phyloP scores from a whole-genome alignment of 2,329 filamentous ascomycete species.

The Sporothrix schenckii region DNA sequence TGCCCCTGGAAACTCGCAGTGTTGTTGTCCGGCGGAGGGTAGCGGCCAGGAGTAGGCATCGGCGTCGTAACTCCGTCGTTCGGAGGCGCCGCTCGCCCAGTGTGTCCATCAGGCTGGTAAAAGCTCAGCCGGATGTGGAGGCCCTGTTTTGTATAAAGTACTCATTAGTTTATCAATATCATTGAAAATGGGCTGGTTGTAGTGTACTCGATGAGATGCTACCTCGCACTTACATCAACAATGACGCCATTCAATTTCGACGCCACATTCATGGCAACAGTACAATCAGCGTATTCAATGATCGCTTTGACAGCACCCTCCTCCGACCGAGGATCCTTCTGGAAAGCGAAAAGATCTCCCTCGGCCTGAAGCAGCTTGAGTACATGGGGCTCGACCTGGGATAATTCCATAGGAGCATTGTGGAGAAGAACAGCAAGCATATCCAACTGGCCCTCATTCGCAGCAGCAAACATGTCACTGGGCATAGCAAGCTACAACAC shows the following conservation, averaged over 20 bases:
- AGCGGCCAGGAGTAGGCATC: conserved; percentile 35
- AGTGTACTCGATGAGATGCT: no score
- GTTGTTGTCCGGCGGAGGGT: conserved; percentile 28
- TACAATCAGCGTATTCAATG: conserved; percentile 57
- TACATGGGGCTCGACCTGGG: conserved; percentile 46
- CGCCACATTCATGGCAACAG: conserved; percentile 49
- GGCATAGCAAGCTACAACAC: conserved; percentile 40
- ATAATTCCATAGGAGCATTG: conserved; percentile 33
- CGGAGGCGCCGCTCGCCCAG: conserved; percentile 24
- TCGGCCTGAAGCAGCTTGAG: conserved; percentile 50
- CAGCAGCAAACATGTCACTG: conserved; percentile 42
- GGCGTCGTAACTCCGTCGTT: conserved; percentile 35
- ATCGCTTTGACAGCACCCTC: conserved; percentile 53
- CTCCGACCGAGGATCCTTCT: conserved; percentile 47
- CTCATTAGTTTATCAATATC: background rate
- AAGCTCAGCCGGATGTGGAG: conserved; percentile 33
- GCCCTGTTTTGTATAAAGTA: conserved; percentile 29
- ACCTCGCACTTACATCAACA: conserved; percentile 43
- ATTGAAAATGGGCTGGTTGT: background rate
- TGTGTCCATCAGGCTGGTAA: conserved; percentile 32
- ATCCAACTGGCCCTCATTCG: conserved; percentile 60
- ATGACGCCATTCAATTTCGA: conserved; percentile 47
- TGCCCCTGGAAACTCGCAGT: conserved; percentile 21
- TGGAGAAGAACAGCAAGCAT: conserved; percentile 48
- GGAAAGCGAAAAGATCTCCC: conserved; percentile 58